Evolutionary conservation across 257 asterid species (phyloP).

Genomic region (Phtheirospermum japonicum): DNA sequence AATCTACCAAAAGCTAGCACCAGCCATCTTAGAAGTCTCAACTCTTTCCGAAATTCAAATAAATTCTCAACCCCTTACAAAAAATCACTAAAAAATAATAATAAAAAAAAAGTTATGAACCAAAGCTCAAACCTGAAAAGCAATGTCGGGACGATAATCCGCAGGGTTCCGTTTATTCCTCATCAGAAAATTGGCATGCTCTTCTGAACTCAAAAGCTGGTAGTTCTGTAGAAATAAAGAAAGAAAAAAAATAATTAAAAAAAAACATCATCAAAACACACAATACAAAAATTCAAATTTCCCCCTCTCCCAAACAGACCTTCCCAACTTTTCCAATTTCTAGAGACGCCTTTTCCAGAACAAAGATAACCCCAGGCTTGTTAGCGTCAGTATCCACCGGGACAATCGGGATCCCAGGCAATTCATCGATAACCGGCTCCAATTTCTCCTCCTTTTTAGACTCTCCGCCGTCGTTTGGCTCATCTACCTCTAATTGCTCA

Average conservation of each 20-base stretch:
- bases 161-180: slow-evolving; percentile 66
- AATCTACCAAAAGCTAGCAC: too few species aligned
- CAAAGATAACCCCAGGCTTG: slow-evolving; percentile 65
- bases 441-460: slow-evolving; percentile 39
- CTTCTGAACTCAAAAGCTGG: slow-evolving; percentile 86
- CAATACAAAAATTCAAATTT: slow-evolving; percentile 1
- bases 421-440: slow-evolving; percentile 34
- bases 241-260: slow-evolving; percentile 6
- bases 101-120: slow-evolving; percentile 6
- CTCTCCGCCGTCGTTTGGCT: slow-evolving; percentile 28
- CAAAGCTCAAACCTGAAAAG: slow-evolving; percentile 62
- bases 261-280: neutral
- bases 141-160: slow-evolving; percentile 83
- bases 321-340: slow-evolving; percentile 92
- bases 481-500: slow-evolving; percentile 22
- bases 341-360: slow-evolving; percentile 82
- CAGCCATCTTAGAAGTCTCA: too few species aligned
- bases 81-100: neutral
- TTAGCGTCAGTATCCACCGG: slow-evolving; percentile 32
- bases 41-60: too few species aligned
- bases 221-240: slow-evolving; percentile 42
- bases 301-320: slow-evolving; percentile 40
- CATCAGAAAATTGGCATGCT: slow-evolving; percentile 55
- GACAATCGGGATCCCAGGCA: slow-evolving; percentile 67
- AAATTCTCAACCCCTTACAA: too few species aligned